Conservation (phyloP, 148 eudicot genomes). For the Diospyros lotus region DNA sequence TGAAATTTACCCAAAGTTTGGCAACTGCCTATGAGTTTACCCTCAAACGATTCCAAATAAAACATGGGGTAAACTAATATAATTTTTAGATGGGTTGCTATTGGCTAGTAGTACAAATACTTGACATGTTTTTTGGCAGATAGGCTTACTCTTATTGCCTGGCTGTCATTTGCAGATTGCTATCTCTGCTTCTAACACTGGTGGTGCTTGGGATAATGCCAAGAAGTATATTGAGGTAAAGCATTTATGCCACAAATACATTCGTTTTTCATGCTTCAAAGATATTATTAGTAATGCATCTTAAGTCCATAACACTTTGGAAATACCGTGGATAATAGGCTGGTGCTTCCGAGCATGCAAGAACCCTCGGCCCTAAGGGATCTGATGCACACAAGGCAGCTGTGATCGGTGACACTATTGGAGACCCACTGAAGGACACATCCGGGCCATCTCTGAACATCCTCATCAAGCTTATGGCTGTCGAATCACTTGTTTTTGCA, state of each 20-base stretch:
- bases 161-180: slow-evolving; percentile 50
- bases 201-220: slow-evolving; percentile 95
- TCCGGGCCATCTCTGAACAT: slow-evolving; percentile 93
- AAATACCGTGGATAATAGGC: slow-evolving; percentile 38
- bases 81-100: too few species aligned
- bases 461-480: slow-evolving; percentile 95
- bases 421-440: slow-evolving; percentile 96
- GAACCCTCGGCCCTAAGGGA: slow-evolving; percentile 76
- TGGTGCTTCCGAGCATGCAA: slow-evolving; percentile 78
- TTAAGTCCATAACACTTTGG: neutral
- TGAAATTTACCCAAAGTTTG: too few species aligned
- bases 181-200: slow-evolving; percentile 89
- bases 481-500: slow-evolving; percentile 88
- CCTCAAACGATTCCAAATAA: too few species aligned
- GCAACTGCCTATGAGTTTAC: too few species aligned
- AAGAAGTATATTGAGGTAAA: slow-evolving; percentile 86
- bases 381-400: slow-evolving; percentile 92
- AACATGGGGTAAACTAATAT: too few species aligned
- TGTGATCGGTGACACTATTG: slow-evolving; percentile 86
- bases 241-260: neutral
- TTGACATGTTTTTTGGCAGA: neutral
- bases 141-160: neutral
- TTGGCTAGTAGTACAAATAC: neutral
- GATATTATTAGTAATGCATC: neutral
- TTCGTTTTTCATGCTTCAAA: neutral